phyloP scores from a whole-genome alignment of 352 stramenopile species.

The Phytophthora lateralis region DNA sequence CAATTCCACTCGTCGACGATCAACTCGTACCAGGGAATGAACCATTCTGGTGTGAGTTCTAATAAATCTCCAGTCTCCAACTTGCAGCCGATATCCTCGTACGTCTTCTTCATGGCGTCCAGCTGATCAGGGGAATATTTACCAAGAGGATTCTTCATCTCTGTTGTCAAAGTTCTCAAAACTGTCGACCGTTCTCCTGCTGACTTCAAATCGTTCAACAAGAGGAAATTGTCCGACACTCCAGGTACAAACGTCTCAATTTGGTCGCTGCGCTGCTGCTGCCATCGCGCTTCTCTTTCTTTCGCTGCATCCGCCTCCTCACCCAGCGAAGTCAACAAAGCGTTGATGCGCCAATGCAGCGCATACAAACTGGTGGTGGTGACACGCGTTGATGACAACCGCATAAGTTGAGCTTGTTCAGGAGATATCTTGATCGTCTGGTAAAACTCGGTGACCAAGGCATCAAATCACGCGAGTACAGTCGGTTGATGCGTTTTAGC shows the following conservation, averaged over 20 bases:
- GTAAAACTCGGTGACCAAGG: slow-evolving; percentile 8
- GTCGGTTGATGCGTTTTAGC: background rate
- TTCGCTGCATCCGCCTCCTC: background rate
- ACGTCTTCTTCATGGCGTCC: background rate
- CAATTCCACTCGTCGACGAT: slow-evolving; percentile 8
- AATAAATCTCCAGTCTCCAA: background rate
- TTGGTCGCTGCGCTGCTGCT: slow-evolving; percentile 1
- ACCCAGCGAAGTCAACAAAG: background rate
- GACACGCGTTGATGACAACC: slow-evolving; percentile 2
- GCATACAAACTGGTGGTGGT: slow-evolving; percentile 6
- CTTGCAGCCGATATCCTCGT: background rate
- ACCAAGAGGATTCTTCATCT: background rate
- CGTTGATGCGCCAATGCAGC: slow-evolving; percentile 7
- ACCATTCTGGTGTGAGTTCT: slow-evolving; percentile 8
- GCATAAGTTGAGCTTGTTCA: slow-evolving; percentile 7
- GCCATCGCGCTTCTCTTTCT: background rate
- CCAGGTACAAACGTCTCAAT: background rate
- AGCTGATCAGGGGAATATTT: slow-evolving; percentile 8
- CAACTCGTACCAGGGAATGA: slow-evolving; percentile 19
- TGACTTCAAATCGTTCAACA: slow-evolving; percentile 11
- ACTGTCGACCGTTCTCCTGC: slow-evolving; percentile 1
- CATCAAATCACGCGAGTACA: slow-evolving; percentile 1
- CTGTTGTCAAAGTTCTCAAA: background rate
- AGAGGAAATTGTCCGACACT: background rate
- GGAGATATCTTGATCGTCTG: slow-evolving; percentile 3